Percentiles rank a stretch among this genome's conserved stretches.
Conservation (phyloP, 306 rosid genomes). For the Cyamopsis tetragonoloba region DNA sequence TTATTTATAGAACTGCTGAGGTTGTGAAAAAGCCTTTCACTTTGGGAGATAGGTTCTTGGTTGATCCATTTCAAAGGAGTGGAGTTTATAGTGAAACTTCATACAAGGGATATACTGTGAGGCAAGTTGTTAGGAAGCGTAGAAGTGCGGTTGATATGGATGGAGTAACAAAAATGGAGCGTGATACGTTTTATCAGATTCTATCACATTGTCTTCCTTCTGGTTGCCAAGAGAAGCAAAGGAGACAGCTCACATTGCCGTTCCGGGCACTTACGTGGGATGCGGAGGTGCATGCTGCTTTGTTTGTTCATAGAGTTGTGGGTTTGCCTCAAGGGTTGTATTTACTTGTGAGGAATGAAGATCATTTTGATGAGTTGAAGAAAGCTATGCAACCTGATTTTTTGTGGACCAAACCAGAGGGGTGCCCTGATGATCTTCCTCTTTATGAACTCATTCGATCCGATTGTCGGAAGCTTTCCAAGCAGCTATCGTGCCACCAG, state of each 20-base stretch:
- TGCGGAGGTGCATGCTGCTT: constrained; percentile 83
- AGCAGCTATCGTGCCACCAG: constrained; percentile 84
- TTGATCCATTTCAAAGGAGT: constrained; percentile 63
- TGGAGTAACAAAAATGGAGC: constrained; percentile 55
- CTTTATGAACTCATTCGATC: constrained; percentile 57
- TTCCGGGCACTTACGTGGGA: constrained; percentile 81
- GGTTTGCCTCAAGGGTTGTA: constrained; percentile 78
- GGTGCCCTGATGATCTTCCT: constrained; percentile 78
- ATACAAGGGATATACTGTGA: constrained; percentile 55
- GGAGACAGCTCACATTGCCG: constrained; percentile 55
- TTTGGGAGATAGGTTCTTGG: constrained; percentile 25
- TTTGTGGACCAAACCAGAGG: constrained; percentile 74
- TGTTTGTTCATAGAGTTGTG: constrained; percentile 88
- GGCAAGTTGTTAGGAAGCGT: constrained; percentile 81
- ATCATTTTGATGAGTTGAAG: constrained; percentile 68
- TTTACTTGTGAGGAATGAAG: constrained; percentile 82
- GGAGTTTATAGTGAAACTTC: constrained; percentile 41
- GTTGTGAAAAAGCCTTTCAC: constrained; percentile 59
- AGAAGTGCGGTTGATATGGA: constrained; percentile 98
- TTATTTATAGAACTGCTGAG: constrained; percentile 74
- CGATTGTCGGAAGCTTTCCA: constrained; percentile 47
- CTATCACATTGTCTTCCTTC: constrained; percentile 92
- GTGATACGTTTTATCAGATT: constrained; percentile 76
- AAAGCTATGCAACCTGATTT: constrained; percentile 55
- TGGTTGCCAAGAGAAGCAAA: constrained; percentile 51